Percentiles rank a stretch among this genome's conserved stretches.
Evolutionary conservation across 495 filamentous ascomycete species (phyloP).

Genomic region (Chaetomium tenue): DNA sequence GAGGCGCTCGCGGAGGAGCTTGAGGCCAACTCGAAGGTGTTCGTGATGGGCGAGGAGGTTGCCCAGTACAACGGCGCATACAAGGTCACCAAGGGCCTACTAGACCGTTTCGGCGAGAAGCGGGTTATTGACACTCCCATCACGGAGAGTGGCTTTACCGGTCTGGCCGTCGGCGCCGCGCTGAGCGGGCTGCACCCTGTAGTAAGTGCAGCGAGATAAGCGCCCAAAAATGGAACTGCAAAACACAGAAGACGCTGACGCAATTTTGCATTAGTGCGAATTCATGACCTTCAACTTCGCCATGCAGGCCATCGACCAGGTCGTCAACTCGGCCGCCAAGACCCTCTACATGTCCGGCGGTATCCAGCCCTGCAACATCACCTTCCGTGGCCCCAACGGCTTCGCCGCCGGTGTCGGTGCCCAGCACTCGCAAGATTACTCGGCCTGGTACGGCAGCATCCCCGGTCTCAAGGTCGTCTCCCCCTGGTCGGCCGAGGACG

Average conservation of each 20-base stretch:
- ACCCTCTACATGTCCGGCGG: constrained; percentile 99
- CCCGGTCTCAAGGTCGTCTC: constrained; percentile 95
- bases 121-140: constrained; percentile 97
- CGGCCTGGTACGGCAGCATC: constrained; percentile 97
- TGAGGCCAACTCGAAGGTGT: constrained; percentile 89
- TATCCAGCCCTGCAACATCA: constrained; percentile 99
- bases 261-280: constrained; percentile 64
- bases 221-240: not conserved
- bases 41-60: constrained; percentile 95
- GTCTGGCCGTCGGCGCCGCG: constrained; percentile 90
- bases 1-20: constrained; percentile 97
- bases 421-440: constrained; percentile 98
- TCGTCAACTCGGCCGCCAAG: constrained; percentile 98
- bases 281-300: constrained; percentile 99
- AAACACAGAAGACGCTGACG: constrained; percentile 19
- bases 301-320: constrained; percentile 99
- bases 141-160: constrained; percentile 91
- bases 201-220: constrained; percentile 53
- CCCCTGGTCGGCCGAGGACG: constrained; percentile 95
- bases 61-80: constrained; percentile 99
- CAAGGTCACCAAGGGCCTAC: constrained; percentile 95
- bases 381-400: constrained; percentile 97
- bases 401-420: constrained; percentile 94
- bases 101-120: constrained; percentile 97
- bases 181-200: constrained; percentile 91